These are phyloP conservation scores for Closterium sp. DNA, from an alignment of 139 green algal species.

Conservation along the genomic window DNA sequence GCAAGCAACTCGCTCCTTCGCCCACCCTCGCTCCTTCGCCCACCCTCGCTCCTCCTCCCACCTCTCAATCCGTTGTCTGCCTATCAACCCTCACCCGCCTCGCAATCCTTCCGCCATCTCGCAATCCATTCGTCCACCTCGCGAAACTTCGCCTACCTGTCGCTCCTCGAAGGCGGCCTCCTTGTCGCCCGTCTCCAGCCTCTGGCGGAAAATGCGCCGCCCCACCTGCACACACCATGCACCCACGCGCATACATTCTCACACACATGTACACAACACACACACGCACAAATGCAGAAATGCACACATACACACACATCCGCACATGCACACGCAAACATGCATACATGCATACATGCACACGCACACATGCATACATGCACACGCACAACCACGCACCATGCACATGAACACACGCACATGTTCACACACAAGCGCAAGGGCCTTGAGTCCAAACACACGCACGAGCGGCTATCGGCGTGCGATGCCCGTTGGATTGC, in stretches of 20 bases:
- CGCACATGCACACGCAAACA: too few species aligned
- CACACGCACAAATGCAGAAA: too few species aligned
- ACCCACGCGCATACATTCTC: background rate
- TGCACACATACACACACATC: too few species aligned
- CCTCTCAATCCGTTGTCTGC: background rate
- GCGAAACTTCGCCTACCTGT: slow-evolving; percentile 23
- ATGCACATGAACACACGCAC: background rate
- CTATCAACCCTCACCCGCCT: background rate
- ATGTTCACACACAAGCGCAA: background rate
- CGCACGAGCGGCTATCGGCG: background rate
- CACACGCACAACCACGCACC: too few species aligned
- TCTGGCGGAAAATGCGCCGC: slow-evolving; percentile 69
- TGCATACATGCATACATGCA: too few species aligned
- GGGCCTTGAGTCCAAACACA: slow-evolving; percentile 7
- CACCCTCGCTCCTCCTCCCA: background rate
- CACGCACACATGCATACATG: too few species aligned
- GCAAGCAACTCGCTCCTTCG: background rate
- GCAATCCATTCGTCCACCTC: too few species aligned
- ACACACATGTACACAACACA: background rate
- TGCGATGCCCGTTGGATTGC: background rate
- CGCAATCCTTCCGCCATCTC: background rate
- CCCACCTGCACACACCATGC: slow-evolving; percentile 58
- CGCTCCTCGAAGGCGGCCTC: slow-evolving; percentile 35
- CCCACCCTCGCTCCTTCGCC: too few species aligned
- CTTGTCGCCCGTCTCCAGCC: slow-evolving; percentile 65